phyloP scores from a whole-genome alignment of 2,329 filamentous ascomycete genomes.

The Paraconiothyrium sp. region DNA sequence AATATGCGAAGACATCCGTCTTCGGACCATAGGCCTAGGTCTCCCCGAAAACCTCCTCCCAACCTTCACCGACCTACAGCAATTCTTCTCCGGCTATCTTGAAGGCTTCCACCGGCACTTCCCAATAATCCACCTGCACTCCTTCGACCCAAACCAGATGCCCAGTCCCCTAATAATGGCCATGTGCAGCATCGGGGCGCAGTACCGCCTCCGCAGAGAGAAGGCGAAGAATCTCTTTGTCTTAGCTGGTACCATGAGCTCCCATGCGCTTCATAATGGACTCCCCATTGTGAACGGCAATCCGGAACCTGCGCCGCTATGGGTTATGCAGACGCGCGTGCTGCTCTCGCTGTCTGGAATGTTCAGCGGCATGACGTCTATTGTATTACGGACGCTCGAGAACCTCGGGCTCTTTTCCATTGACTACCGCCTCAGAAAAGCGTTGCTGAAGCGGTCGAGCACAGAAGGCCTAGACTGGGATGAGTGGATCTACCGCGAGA shows the following conservation, averaged over 20 bases:
- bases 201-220: constrained; percentile 45
- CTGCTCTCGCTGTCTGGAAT: constrained; percentile 40
- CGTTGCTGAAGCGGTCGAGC: constrained; percentile 23
- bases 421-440: constrained; percentile 32
- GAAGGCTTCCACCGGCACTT: constrained; percentile 47
- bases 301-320: constrained; percentile 29
- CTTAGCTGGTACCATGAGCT: constrained; percentile 26
- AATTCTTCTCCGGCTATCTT: constrained; percentile 42
- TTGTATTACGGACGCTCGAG: constrained; percentile 26
- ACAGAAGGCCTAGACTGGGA: constrained; percentile 31
- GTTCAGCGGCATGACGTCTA: constrained; percentile 35
- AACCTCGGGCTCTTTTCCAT: constrained; percentile 28
- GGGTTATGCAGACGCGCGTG: constrained; percentile 43
- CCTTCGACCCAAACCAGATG: constrained; percentile 34
- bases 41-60: constrained; percentile 24
- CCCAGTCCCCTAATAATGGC: constrained; percentile 44
- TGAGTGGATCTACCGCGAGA: constrained; percentile 42
- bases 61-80: constrained; percentile 33
- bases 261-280: constrained; percentile 20
- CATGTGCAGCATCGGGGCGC: constrained; percentile 50
- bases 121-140: constrained; percentile 46
- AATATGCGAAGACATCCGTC: constrained; percentile 24
- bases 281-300: constrained; percentile 16
- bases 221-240: constrained; percentile 35
- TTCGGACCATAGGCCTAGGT: constrained; percentile 17